Evolutionary conservation across 768 basidiomycete species (phyloP).

Genomic region (Auriscalpium vulgare): DNA sequence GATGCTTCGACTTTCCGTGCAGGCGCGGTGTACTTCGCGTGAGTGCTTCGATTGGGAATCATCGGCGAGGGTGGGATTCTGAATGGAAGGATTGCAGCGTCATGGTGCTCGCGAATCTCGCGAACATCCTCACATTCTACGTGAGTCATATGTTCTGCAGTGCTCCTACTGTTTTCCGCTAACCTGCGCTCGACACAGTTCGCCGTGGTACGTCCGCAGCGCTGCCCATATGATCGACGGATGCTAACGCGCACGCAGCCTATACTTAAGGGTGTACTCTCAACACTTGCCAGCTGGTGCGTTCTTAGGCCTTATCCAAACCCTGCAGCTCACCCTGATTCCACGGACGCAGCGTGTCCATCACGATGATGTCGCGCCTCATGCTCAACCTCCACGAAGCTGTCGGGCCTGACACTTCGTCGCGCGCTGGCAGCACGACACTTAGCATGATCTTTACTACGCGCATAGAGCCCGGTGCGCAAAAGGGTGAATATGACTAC

Average conservation of each 20-base stretch:
- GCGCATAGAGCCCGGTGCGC: neutral
- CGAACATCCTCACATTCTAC: conserved; percentile 39
- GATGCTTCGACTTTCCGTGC: neutral
- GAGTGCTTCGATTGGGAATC: conserved; percentile 13
- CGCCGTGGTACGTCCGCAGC: conserved; percentile 13
- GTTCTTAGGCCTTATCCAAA: conserved; percentile 7
- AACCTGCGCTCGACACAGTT: conserved; percentile 10
- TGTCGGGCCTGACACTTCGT: conserved; percentile 12
- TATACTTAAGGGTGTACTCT: conserved; percentile 37
- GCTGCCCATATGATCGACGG: conserved; percentile 17
- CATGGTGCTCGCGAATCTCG: conserved; percentile 42
- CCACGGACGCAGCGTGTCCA: conserved; percentile 31
- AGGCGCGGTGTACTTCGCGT: conserved; percentile 55
- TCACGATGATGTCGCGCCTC: conserved; percentile 46
- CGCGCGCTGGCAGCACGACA: neutral
- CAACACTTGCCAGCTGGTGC: conserved; percentile 43
- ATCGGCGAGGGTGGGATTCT: too few relatives aligned
- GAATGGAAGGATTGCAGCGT: conserved; percentile 24
- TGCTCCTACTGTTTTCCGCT: neutral
- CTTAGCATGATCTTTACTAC: neutral
- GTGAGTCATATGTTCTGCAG: conserved; percentile 13
- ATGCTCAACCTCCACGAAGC: conserved; percentile 47
- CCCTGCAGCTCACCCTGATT: neutral
- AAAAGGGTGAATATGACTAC: too few relatives aligned
- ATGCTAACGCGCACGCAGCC: conserved; percentile 24